These are phyloP conservation scores for Echeveria elegans DNA, from an alignment of 164 flowering plant genomes.

Conservation along the genomic window DNA sequence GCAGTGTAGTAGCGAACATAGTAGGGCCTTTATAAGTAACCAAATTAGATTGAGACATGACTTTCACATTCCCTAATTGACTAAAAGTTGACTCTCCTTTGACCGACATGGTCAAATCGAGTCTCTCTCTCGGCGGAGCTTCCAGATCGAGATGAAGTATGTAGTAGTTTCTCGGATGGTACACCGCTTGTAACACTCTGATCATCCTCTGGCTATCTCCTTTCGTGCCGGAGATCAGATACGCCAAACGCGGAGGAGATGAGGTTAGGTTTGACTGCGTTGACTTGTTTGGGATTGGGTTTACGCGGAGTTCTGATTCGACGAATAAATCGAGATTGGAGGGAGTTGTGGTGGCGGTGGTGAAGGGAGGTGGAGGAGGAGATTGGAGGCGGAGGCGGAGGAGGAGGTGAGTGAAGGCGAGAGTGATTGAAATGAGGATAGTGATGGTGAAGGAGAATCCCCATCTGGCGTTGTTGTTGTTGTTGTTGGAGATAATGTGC, in stretches of 20 bases:
- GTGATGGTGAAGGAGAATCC: background rate
- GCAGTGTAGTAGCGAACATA: conserved; percentile 9
- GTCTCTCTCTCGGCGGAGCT: conserved; percentile 9
- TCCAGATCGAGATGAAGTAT: conserved; percentile 8
- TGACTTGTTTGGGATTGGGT: background rate
- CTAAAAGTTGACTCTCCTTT: conserved; percentile 9
- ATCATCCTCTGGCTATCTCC: conserved; percentile 7
- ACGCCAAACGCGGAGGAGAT: conserved; percentile 1
- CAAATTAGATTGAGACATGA: conserved; percentile 10
- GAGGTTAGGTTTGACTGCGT: background rate
- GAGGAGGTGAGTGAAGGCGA: background rate
- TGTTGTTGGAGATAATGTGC: background rate
- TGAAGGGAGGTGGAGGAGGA: background rate
- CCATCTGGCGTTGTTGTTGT: conserved; percentile 3
- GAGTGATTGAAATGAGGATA: background rate
- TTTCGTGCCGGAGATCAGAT: conserved; percentile 9
- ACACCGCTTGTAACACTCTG: conserved; percentile 4
- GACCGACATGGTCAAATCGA: conserved; percentile 9
- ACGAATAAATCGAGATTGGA: background rate
- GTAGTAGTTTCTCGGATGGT: conserved; percentile 7
- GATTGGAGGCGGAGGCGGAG: background rate
- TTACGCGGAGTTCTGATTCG: background rate
- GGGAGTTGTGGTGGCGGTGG: background rate
- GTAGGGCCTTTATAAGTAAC: conserved; percentile 11
- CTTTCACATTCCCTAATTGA: conserved; percentile 5